A percentile compares a stretch with the other conserved stretches of the same genome.
These are phyloP conservation scores for Diplotaxis tenuifolia DNA, from an alignment of 345 rosid species.

Conservation along the genomic window DNA sequence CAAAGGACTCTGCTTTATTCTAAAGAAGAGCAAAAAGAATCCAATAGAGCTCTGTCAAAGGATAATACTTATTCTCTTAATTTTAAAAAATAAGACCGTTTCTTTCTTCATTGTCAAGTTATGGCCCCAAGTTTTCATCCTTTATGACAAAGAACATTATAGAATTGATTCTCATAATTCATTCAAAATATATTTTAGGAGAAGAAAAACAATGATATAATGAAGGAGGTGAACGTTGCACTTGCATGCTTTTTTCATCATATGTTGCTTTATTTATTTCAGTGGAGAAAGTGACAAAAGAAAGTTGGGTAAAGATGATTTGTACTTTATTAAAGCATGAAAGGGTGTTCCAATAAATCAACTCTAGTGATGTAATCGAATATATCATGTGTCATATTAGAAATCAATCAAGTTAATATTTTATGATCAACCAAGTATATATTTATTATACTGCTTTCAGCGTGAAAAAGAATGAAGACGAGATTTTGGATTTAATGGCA, in stretches of 20 bases:
- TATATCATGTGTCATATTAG: conserved; percentile 25
- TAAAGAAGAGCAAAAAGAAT: conserved; percentile 34
- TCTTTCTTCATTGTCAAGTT: conserved; percentile 38
- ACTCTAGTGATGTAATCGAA: conserved; percentile 32
- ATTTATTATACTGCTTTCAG: background rate
- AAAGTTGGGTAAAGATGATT: conserved; percentile 30
- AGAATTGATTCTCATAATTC: conserved; percentile 32
- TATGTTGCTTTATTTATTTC: conserved; percentile 31
- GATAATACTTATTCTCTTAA: conserved; percentile 17
- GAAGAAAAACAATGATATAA: background rate
- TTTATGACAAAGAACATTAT: conserved; percentile 24
- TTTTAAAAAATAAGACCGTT: conserved; percentile 28
- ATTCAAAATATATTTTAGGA: background rate
- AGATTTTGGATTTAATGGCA: background rate
- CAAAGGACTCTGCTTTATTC: conserved; percentile 38
- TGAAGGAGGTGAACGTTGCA: conserved; percentile 36
- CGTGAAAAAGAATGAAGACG: background rate
- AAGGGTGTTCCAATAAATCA: conserved; percentile 32
- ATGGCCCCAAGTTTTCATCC: conserved; percentile 19
- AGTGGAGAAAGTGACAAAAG: conserved; percentile 34
- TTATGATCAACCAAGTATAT: background rate
- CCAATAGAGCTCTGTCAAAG: conserved; percentile 24
- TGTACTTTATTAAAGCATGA: conserved; percentile 36
- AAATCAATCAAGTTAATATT: background rate
- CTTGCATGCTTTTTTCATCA: conserved; percentile 34